A percentile compares a stretch with the other conserved stretches of the same genome.
Evolutionary conservation across 768 basidiomycete genomes (phyloP).

Genomic region (Trametopsis cervina): DNA sequence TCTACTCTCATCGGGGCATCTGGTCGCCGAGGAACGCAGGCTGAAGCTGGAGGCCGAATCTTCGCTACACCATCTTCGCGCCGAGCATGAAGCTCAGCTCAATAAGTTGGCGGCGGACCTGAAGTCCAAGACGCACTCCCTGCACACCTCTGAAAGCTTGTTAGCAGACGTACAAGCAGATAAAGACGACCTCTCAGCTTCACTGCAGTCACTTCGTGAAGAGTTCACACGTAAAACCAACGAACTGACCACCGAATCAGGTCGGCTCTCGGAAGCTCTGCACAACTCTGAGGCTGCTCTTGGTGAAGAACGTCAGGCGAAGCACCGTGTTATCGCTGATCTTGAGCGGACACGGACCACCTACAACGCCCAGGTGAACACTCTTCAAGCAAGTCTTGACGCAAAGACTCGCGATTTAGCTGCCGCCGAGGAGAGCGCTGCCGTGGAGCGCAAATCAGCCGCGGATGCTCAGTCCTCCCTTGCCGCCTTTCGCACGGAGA

Average conservation of each 20-base stretch:
- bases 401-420: background rate
- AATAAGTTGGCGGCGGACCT: background rate
- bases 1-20: background rate
- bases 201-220: background rate
- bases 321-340: background rate
- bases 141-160: background rate
- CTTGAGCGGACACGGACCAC: slow-evolving; percentile 1
- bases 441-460: background rate
- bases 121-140: background rate
- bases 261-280: background rate
- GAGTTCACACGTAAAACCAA: slow-evolving; percentile 1
- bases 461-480: background rate
- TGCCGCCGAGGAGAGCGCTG: background rate
- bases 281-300: background rate
- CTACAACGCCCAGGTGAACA: background rate
- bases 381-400: slow-evolving; percentile 2
- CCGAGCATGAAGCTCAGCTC: background rate
- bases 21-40: background rate
- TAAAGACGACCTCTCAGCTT: background rate
- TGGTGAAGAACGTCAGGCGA: slow-evolving; percentile 1
- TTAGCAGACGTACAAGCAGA: background rate
- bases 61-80: background rate
- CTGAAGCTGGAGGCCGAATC: background rate
- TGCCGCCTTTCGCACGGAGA: slow-evolving; percentile 1
- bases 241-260: background rate